Evolutionary conservation across 169 alveolate genomes (phyloP).

Genomic region (Eimeria maxima): DNA sequence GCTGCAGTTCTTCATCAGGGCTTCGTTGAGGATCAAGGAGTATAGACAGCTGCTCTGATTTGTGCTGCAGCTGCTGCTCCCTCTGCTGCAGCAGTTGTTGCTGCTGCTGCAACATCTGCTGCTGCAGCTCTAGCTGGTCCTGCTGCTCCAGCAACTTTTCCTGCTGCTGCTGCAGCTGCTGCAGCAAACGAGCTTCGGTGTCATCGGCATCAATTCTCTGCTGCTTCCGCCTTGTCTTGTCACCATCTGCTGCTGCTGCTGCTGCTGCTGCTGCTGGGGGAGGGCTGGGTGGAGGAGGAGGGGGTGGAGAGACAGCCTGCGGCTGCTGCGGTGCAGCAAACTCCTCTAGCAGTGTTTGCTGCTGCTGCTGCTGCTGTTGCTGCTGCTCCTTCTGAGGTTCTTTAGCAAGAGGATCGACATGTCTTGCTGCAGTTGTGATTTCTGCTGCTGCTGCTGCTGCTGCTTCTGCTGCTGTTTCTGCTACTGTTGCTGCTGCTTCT

Average conservation of each 20-base stretch:
- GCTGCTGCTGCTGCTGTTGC: constrained; percentile 40
- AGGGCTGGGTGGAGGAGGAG: neutral
- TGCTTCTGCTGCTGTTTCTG: neutral
- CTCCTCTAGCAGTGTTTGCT: neutral
- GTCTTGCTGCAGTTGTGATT: neutral
- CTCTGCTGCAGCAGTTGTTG: constrained; percentile 33
- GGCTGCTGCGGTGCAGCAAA: constrained; percentile 4
- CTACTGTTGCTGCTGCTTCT: too few species aligned
- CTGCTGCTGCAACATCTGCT: constrained; percentile 49
- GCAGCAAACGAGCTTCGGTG: neutral
- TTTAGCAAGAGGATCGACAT: neutral
- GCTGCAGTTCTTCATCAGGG: constrained; percentile 55
- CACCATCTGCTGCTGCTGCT: constrained; percentile 48
- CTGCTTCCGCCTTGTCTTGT: neutral
- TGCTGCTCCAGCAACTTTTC: neutral
- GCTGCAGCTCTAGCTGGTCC: constrained; percentile 48
- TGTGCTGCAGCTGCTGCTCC: constrained; percentile 73
- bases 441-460: constrained; percentile 43
- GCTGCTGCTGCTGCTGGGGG: constrained; percentile 17
- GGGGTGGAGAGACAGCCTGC: neutral
- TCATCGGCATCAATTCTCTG: neutral
- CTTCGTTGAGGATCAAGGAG: constrained; percentile 33
- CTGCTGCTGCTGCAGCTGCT: constrained; percentile 8
- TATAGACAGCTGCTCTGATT: constrained; percentile 45
- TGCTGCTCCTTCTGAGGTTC: neutral